Conservation (phyloP, 345 rosid species). For the Melaleuca alternifolia region DNA sequence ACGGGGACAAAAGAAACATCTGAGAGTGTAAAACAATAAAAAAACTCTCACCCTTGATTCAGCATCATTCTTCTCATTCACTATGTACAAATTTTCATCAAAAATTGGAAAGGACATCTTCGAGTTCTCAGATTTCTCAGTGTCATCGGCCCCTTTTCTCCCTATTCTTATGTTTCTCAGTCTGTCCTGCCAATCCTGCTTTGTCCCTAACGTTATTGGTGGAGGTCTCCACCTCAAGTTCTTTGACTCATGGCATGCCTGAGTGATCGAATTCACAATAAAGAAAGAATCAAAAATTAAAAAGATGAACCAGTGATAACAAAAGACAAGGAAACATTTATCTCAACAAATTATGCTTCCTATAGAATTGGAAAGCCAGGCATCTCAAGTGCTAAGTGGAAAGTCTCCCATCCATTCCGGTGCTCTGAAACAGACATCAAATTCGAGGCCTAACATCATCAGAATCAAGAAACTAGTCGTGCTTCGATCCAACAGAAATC, state of each 20-base stretch:
- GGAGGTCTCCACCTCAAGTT: conserved; percentile 47
- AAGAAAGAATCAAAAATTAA: background rate
- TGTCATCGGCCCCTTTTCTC: conserved; percentile 52
- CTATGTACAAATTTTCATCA: conserved; percentile 55
- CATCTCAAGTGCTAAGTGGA: background rate
- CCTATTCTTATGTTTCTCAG: conserved; percentile 59
- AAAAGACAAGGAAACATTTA: background rate
- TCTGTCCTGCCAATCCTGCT: conserved; percentile 84
- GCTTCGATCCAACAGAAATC: background rate
- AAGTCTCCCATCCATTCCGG: background rate
- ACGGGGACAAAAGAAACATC: background rate
- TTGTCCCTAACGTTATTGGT: conserved; percentile 30
- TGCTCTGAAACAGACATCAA: background rate
- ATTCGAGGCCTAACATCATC: background rate
- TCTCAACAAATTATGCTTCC: background rate
- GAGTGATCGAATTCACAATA: conserved; percentile 2
- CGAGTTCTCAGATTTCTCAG: conserved; percentile 44
- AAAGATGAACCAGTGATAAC: background rate
- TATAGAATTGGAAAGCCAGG: background rate
- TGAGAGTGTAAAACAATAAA: background rate
- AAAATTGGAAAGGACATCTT: conserved; percentile 57
- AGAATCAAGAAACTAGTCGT: background rate
- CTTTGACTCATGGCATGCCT: conserved; percentile 52
- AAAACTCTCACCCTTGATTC: conserved; percentile 60
- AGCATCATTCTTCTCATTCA: conserved; percentile 55